These are phyloP conservation scores for Trichoderma orchidacearum DNA, from an alignment of 495 filamentous ascomycete species.

Conservation along the genomic window DNA sequence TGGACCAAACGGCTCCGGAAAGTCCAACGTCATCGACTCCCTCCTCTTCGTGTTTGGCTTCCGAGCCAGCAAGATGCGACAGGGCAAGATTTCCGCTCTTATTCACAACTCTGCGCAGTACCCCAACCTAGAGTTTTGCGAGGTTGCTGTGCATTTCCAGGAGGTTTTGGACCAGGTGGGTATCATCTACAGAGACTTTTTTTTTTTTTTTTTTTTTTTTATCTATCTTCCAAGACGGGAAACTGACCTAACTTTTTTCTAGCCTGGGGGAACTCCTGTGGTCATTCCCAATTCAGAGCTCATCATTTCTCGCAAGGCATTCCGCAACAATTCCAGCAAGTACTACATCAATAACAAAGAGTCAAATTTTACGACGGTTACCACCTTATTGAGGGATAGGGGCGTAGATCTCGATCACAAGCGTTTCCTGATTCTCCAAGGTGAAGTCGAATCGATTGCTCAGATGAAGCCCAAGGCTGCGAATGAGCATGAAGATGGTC, in stretches of 20 bases:
- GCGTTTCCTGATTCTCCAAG: slow-evolving; percentile 92
- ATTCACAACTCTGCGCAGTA: slow-evolving; percentile 90
- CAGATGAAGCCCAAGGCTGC: slow-evolving; percentile 98
- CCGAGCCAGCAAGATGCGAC: slow-evolving; percentile 96
- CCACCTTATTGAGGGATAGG: slow-evolving; percentile 70
- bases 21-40: slow-evolving; percentile 98
- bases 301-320: slow-evolving; percentile 80
- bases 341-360: slow-evolving; percentile 88
- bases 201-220: neutral
- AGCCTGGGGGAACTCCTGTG: slow-evolving; percentile 55
- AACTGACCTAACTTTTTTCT: slow-evolving; percentile 13
- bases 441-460: slow-evolving; percentile 95
- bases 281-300: slow-evolving; percentile 71
- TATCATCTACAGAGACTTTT: neutral
- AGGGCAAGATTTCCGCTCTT: slow-evolving; percentile 93
- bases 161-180: slow-evolving; percentile 71
- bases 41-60: slow-evolving; percentile 97
- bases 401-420: slow-evolving; percentile 97
- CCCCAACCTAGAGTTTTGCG: slow-evolving; percentile 76
- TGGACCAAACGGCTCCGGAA: slow-evolving; percentile 93
- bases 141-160: slow-evolving; percentile 91
- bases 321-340: slow-evolving; percentile 95
- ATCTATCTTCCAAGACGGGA: too few species aligned
- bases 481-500: slow-evolving; percentile 88
- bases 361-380: slow-evolving; percentile 85